Evolutionary conservation across 768 basidiomycete species (phyloP).

Genomic region (Hemileccinum impolitum): DNA sequence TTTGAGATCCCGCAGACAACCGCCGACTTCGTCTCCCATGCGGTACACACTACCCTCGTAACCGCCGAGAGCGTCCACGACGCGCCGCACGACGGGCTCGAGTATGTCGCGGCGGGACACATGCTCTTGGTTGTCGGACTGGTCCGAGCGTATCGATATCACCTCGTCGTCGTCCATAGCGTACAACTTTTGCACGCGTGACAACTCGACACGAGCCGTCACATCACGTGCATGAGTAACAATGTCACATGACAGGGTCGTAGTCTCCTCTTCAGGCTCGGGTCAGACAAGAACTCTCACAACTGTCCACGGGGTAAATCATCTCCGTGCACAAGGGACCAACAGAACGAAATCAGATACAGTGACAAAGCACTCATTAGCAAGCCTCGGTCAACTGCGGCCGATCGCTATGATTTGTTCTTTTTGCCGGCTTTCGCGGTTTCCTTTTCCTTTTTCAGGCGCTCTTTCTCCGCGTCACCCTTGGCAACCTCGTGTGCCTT

Average conservation of each 20-base stretch:
- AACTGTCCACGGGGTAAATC: slow-evolving; percentile 7
- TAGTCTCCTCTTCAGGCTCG: slow-evolving; percentile 4
- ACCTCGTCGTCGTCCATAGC: slow-evolving; percentile 32
- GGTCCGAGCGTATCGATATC: slow-evolving; percentile 31
- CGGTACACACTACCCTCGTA: slow-evolving; percentile 63
- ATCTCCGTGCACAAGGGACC: slow-evolving; percentile 13
- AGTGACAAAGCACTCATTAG: neutral
- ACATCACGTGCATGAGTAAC: slow-evolving; percentile 26
- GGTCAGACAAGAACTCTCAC: slow-evolving; percentile 2
- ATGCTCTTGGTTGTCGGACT: slow-evolving; percentile 28
- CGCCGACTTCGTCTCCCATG: slow-evolving; percentile 77
- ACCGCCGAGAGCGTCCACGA: slow-evolving; percentile 81
- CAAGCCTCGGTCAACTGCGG: neutral
- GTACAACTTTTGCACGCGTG: slow-evolving; percentile 5
- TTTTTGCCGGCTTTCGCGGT: slow-evolving; percentile 43
- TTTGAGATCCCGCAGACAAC: slow-evolving; percentile 92
- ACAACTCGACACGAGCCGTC: slow-evolving; percentile 22
- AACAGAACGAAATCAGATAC: neutral
- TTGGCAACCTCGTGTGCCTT: slow-evolving; percentile 78
- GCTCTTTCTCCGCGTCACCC: slow-evolving; percentile 51
- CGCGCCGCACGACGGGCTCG: slow-evolving; percentile 64
- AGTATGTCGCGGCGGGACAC: slow-evolving; percentile 51
- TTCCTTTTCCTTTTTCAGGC: slow-evolving; percentile 58
- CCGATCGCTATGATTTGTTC: slow-evolving; percentile 26
- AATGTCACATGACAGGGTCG: slow-evolving; percentile 2